Percentiles rank a stretch among this genome's conserved stretches.
These are phyloP conservation scores for Solanum virginianum DNA, from an alignment of 257 asterid species.

Conservation along the genomic window DNA sequence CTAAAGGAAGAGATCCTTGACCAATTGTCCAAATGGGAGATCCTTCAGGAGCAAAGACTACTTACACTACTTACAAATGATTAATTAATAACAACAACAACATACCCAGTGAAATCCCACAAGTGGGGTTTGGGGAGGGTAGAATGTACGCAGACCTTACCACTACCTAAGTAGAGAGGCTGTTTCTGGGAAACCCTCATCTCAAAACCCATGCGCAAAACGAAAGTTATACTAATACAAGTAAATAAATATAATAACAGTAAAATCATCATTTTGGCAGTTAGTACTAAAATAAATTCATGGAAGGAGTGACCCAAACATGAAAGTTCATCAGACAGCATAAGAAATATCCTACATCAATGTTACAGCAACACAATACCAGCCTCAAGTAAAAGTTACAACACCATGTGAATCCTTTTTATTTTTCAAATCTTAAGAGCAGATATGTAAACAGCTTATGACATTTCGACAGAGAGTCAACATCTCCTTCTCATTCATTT, in stretches of 20 bases:
- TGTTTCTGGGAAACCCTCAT: too few relatives aligned
- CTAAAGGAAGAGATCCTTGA: too few relatives aligned
- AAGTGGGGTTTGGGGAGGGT: too few relatives aligned
- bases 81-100: too few relatives aligned
- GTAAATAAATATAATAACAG: neutral
- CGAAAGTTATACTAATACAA: neutral
- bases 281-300: neutral
- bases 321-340: constrained; percentile 9
- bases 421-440: neutral
- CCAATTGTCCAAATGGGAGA: too few relatives aligned
- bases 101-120: too few relatives aligned
- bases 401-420: neutral
- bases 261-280: neutral
- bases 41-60: too few relatives aligned
- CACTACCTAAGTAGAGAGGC: too few relatives aligned
- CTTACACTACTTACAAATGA: too few relatives aligned
- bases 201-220: too few relatives aligned
- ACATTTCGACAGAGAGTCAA: neutral
- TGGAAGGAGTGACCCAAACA: neutral
- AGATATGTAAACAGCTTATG: neutral
- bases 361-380: constrained; percentile 6
- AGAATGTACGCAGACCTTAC: too few relatives aligned
- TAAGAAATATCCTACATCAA: constrained; percentile 14
- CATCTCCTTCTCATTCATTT: constrained; percentile 27
- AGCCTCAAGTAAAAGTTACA: neutral